Evolutionary conservation across 495 filamentous ascomycete genomes (phyloP).

Genomic region (Staphylotrichum longicolle): DNA sequence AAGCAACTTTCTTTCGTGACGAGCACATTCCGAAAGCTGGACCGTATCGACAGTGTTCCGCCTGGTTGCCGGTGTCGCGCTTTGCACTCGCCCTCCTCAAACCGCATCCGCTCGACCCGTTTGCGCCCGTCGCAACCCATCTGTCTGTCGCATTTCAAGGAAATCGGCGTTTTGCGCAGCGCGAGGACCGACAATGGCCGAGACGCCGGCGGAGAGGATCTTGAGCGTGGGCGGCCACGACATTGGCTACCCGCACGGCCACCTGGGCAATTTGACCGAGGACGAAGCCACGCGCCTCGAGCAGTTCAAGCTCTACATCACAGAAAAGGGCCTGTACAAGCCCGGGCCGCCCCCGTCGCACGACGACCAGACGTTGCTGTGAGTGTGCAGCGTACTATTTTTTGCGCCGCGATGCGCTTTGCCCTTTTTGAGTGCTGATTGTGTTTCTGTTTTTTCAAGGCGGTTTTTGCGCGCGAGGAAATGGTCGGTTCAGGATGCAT

Average conservation of each 20-base stretch:
- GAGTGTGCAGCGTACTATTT: constrained; percentile 34
- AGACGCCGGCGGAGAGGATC: constrained; percentile 21
- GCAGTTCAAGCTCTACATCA: constrained; percentile 65
- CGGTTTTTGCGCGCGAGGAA: constrained; percentile 77
- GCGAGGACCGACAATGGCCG: constrained; percentile 13
- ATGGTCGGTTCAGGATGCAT: constrained; percentile 71
- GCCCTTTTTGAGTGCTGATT: neutral
- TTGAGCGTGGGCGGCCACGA: constrained; percentile 37
- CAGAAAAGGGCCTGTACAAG: constrained; percentile 64
- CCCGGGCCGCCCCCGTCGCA: constrained; percentile 59
- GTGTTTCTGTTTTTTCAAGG: constrained; percentile 40
- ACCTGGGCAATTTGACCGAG: constrained; percentile 68
- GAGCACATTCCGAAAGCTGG: too few species aligned
- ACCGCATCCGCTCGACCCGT: neutral
- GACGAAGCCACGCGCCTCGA: constrained; percentile 63
- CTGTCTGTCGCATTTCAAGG: too few species aligned
- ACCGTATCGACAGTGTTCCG: too few species aligned
- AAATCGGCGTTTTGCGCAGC: neutral
- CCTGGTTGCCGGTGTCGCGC: too few species aligned
- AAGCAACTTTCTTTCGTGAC: neutral
- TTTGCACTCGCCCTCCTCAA: too few species aligned
- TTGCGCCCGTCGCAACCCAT: too few species aligned
- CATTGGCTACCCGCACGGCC: constrained; percentile 60
- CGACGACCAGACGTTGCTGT: constrained; percentile 81
- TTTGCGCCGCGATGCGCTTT: neutral